Evolutionary conservation across 2,329 filamentous ascomycete genomes (phyloP), one percentile per base, ranked within the genome.

Genomic region (Septoria petroselini): DNA sequence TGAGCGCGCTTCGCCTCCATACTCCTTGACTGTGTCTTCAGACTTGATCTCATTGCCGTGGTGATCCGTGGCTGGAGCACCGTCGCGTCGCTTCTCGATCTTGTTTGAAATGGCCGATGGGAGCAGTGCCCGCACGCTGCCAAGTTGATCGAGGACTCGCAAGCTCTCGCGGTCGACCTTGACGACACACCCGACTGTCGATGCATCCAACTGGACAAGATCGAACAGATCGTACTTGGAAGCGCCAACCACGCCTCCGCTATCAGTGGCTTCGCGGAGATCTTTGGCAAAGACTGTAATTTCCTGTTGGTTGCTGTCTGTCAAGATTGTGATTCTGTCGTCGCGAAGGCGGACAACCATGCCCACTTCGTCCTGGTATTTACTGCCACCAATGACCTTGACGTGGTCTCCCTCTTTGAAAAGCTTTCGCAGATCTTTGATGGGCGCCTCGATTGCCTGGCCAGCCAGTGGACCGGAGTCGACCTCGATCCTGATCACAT

Each of bases 231-330:
- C 86, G 68, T 87, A 97, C 70, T 94, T 88, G 8, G 89, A 89
- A n/a, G 91, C 77, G 25, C 83, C 82, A 21, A 88, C 86, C 64
- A 91, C 84, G 12, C 88, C 90, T 55, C 90, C 91, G 60, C 90
- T 89, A 66, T 97, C 93, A 48, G 88, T 89, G 21, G 93, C 93
- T 69, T 95, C 88, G 59, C 94, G 83, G 53, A 98, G 73, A 72
- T 98, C 93, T 68, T 95, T 96, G 74, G 91, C 96, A 67, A 98
- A 98, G 27, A 98, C 93, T 0, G 91, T 96, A 60, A 98, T 90
- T 68, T 98, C 93, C 44, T 85, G 84, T 70, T 93, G 91, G 53
- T 83, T 93, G 68, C 93, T 89, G 71, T 98, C 93, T 40, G 88
- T 95, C 58, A 98, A 76, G 58, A 98, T 76, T 1, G 93, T 97